A percentile compares a stretch with the other conserved stretches of the same genome.
Conservation (phyloP, 1,139 yeast genomes). For the Wickerhamomyces sp. region DNA sequence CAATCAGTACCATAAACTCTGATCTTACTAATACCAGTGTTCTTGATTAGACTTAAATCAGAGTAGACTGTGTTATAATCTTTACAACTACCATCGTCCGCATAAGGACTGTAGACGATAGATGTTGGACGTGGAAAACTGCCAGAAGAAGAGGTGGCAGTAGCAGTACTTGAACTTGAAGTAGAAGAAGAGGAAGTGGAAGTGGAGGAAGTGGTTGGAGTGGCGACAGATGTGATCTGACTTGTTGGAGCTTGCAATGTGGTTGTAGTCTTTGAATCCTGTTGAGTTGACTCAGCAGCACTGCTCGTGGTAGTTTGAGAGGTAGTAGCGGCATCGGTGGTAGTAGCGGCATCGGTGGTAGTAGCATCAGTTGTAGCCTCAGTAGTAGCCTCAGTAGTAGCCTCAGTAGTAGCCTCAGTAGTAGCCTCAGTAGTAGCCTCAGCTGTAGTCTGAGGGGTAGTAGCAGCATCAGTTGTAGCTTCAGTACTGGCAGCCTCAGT, state of each 20-base stretch:
- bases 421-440: slow-evolving; percentile 3
- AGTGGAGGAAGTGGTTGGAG: slow-evolving; percentile 6
- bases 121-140: slow-evolving; percentile 52
- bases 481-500: slow-evolving; percentile 2
- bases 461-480: slow-evolving; percentile 11
- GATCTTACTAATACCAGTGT: slow-evolving; percentile 58
- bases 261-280: slow-evolving; percentile 6
- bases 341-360: slow-evolving; percentile 11
- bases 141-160: slow-evolving; percentile 23
- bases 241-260: slow-evolving; percentile 5
- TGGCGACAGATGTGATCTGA: slow-evolving; percentile 11
- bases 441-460: slow-evolving; percentile 4
- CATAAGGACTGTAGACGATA: slow-evolving; percentile 79
- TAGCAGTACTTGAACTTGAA: slow-evolving; percentile 13
- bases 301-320: background rate
- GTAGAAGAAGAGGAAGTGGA: slow-evolving; percentile 15
- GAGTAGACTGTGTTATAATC: slow-evolving; percentile 41
- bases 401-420: slow-evolving; percentile 10
- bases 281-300: background rate
- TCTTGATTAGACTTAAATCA: slow-evolving; percentile 55
- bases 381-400: slow-evolving; percentile 8
- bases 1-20: slow-evolving; percentile 89
- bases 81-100: slow-evolving; percentile 64
- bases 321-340: slow-evolving; percentile 2
- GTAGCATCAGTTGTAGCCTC: slow-evolving; percentile 8